Evolutionary conservation across 2,329 filamentous ascomycete species (phyloP), one percentile per base, ranked within the genome.

Genomic region (Alternaria dauci): DNA sequence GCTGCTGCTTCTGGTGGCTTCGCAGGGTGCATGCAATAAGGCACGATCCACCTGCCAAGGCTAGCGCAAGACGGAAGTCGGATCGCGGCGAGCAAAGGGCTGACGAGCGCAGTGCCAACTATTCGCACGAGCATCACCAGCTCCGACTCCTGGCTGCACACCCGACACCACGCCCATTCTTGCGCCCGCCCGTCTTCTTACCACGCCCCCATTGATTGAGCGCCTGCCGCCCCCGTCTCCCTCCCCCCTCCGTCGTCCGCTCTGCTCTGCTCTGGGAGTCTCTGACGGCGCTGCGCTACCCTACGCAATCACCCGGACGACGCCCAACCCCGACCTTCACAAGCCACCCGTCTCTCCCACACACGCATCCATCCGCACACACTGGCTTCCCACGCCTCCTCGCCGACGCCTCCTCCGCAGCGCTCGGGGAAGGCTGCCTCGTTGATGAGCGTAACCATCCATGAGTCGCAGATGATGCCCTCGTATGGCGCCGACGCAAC

Each of bases 391-490:
- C 63, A 72, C 69, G 64, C 62, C 63, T 34, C 61, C 62, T 34
- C 66, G 58, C 64, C 70, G 52, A 67, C 69, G 53, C 65, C 69
- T 59, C 68, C 69, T 64, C 67, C 69, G 69, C 68, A 66, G 58
- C 65, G 61, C 69, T 61, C 65, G 55, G 70, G 63, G 60, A 69
- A 67, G 65, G 61, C 70, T 65, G 69, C 65, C 59, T 71, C 69
- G 59, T 69, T 71, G 69, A 72, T 71, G 71, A 70, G 71, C 65
- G 68, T 75, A 56, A 72, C 71, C 56, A 66, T 73, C 64, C 69
- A 76, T 73, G 73, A 74, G 69, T 74, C 70, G 63, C 74, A 71
- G 68, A 78, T 76, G 67, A 86, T 86, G 84, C 83, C 84, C 76
- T 81, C 81, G 67, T 79, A 83, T 75, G 74, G 82, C 74, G 76